Evolutionary conservation across 2,329 filamentous ascomycete species (phyloP).

Genomic region (Microsporum audouinii): DNA sequence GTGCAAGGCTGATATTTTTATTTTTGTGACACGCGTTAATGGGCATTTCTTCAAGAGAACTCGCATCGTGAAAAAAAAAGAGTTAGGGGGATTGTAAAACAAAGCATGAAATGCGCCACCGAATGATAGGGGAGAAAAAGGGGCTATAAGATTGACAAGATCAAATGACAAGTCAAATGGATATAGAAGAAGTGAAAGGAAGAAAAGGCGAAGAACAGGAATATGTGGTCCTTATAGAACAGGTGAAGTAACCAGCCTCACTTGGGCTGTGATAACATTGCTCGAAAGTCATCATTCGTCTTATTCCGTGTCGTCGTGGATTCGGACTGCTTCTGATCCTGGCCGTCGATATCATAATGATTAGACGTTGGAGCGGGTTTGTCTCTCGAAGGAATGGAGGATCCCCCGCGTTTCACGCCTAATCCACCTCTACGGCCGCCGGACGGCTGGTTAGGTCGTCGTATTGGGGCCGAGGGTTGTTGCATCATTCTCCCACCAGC

Average conservation of each 20-base stretch:
- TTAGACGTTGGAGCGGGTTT: not conserved
- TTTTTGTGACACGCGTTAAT: not conserved
- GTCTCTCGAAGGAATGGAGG: not conserved
- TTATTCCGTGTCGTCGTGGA: conserved; percentile 18
- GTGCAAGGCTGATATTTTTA: not conserved
- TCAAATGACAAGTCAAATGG: not conserved
- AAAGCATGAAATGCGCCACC: not conserved
- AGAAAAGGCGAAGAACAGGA: not conserved
- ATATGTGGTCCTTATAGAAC: not conserved
- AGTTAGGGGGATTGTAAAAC: not conserved
- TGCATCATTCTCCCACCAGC: conserved; percentile 16
- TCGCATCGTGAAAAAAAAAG: not conserved
- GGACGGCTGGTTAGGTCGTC: conserved; percentile 35
- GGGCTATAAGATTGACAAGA: not conserved
- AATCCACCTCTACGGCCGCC: conserved; percentile 39
- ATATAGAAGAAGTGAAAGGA: not conserved
- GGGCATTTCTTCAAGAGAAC: not conserved
- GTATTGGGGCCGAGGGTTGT: conserved; percentile 28
- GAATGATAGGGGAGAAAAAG: not conserved
- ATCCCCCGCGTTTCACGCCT: conserved; percentile 32
- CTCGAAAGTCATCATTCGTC: conserved; percentile 45
- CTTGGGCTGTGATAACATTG: conserved; percentile 32
- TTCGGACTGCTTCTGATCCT: conserved; percentile 13
- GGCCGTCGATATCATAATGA: not conserved
- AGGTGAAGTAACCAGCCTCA: not conserved